phyloP scores from a whole-genome alignment of 2,329 filamentous ascomycete species.

The Anthostomella pinea region DNA sequence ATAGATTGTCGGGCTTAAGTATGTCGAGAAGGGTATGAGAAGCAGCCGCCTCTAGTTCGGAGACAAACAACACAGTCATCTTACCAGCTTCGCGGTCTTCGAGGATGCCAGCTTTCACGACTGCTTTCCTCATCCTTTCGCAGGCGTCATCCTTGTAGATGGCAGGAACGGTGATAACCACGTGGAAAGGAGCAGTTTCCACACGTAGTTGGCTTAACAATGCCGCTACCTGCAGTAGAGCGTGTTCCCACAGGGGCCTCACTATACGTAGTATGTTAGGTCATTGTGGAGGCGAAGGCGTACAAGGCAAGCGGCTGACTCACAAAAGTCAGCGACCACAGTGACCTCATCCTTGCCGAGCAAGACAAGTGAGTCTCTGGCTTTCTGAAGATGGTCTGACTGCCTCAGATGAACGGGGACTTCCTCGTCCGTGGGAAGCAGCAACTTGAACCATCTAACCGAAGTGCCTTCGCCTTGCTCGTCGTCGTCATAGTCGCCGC shows the following conservation, averaged over 20 bases:
- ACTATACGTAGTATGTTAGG: no score
- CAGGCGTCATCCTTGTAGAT: slow-evolving; percentile 26
- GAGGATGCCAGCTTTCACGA: slow-evolving; percentile 18
- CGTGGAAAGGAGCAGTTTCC: slow-evolving; percentile 11
- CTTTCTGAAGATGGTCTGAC: slow-evolving; percentile 12
- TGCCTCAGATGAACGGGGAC: slow-evolving; percentile 9
- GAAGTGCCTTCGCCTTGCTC: slow-evolving; percentile 12
- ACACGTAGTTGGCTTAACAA: slow-evolving; percentile 11
- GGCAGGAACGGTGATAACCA: slow-evolving; percentile 27
- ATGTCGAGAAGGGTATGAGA: no score
- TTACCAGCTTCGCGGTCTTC: slow-evolving; percentile 9
- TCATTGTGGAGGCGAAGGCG: no score
- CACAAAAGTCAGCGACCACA: slow-evolving; percentile 23
- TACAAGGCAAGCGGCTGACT: no score
- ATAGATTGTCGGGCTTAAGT: no score
- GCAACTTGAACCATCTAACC: slow-evolving; percentile 30
- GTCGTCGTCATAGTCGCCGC: no score
- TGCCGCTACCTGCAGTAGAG: slow-evolving; percentile 13
- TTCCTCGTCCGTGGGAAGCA: slow-evolving; percentile 20
- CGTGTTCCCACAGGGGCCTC: slow-evolving; percentile 23
- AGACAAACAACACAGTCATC: slow-evolving; percentile 20
- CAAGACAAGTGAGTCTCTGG: slow-evolving; percentile 9
- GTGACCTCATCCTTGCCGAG: slow-evolving; percentile 18
- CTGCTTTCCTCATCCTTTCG: slow-evolving; percentile 19
- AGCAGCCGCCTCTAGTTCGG: slow-evolving; percentile 29